phyloP scores from a whole-genome alignment of 2,329 filamentous ascomycete genomes.

The Microascus cirrosus region DNA sequence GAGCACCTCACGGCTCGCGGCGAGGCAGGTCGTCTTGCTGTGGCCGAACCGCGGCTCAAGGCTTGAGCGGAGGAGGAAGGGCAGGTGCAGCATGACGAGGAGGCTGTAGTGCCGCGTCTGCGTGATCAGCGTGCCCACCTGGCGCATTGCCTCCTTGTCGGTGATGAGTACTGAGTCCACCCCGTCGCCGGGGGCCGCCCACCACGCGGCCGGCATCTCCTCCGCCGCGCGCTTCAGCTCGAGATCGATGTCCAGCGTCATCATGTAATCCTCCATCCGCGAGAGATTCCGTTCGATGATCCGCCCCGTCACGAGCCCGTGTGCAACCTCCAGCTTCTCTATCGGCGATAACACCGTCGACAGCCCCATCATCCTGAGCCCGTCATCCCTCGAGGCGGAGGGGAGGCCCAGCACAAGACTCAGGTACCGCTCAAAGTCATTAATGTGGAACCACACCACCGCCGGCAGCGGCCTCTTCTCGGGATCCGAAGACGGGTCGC shows the following conservation, averaged over 20 bases:
- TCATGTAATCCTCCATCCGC: slow-evolving; percentile 19
- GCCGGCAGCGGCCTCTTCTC: slow-evolving; percentile 20
- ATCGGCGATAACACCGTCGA: background rate
- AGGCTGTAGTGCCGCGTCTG: slow-evolving; percentile 41
- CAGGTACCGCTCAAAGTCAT: slow-evolving; percentile 33
- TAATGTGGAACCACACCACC: slow-evolving; percentile 32
- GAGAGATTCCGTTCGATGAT: slow-evolving; percentile 34
- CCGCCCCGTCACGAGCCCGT: slow-evolving; percentile 27
- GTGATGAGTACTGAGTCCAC: slow-evolving; percentile 28
- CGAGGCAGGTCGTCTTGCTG: slow-evolving; percentile 33
- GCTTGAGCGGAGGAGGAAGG: slow-evolving; percentile 35
- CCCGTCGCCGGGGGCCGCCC: slow-evolving; percentile 23
- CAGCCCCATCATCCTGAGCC: slow-evolving; percentile 15
- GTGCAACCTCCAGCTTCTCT: slow-evolving; percentile 25
- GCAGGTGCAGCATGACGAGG: slow-evolving; percentile 40
- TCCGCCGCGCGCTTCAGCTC: slow-evolving; percentile 32
- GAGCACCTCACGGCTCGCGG: slow-evolving; percentile 39
- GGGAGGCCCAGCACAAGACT: slow-evolving; percentile 34
- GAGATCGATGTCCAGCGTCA: slow-evolving; percentile 31
- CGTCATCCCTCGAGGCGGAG: slow-evolving; percentile 25
- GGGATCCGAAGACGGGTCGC: slow-evolving; percentile 9
- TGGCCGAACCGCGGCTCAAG: slow-evolving; percentile 29
- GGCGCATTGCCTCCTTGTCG: slow-evolving; percentile 23
- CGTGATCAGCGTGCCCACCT: slow-evolving; percentile 22
- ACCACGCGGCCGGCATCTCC: slow-evolving; percentile 34